These are phyloP conservation scores for Solanum hybrid DNA, from an alignment of 305 asterid genomes.

Conservation along the genomic window DNA sequence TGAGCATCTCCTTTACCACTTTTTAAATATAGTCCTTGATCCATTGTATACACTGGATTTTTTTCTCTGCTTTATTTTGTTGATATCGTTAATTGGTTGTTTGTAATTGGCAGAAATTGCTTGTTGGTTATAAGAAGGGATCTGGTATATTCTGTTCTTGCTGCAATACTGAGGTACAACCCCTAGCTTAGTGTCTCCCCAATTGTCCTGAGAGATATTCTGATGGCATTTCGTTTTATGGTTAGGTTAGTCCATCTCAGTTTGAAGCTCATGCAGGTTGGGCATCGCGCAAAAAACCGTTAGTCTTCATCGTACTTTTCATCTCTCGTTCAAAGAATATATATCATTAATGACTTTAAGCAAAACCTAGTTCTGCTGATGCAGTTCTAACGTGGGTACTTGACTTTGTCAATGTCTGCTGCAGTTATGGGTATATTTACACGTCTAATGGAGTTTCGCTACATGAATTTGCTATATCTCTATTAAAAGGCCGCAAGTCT, in stretches of 20 bases:
- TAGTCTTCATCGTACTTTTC: constrained; percentile 24
- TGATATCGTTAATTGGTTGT: constrained; percentile 11
- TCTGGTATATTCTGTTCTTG: constrained; percentile 81
- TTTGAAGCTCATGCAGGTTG: constrained; percentile 99
- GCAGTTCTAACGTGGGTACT: constrained; percentile 5
- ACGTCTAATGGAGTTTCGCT: constrained; percentile 97
- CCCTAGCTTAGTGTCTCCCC: constrained; percentile 5
- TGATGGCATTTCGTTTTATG: constrained; percentile 16
- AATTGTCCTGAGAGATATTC: constrained; percentile 8
- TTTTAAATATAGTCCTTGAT: neutral
- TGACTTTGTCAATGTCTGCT: constrained; percentile 16
- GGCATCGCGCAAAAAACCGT: constrained; percentile 98
- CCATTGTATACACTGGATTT: neutral
- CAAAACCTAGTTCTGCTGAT: neutral
- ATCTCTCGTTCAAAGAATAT: constrained; percentile 6
- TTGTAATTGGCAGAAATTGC: constrained; percentile 55
- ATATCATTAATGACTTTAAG: neutral
- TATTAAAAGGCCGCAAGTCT: constrained; percentile 69
- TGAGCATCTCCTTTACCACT: constrained; percentile 6
- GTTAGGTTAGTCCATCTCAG: constrained; percentile 92
- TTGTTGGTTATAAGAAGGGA: constrained; percentile 85
- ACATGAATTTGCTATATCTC: constrained; percentile 77
- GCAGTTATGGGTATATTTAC: constrained; percentile 92
- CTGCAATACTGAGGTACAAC: constrained; percentile 80
- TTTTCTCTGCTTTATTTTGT: neutral